Conservation (phyloP, 2,329 filamentous ascomycete genomes). For the Fusarium luffae region DNA sequence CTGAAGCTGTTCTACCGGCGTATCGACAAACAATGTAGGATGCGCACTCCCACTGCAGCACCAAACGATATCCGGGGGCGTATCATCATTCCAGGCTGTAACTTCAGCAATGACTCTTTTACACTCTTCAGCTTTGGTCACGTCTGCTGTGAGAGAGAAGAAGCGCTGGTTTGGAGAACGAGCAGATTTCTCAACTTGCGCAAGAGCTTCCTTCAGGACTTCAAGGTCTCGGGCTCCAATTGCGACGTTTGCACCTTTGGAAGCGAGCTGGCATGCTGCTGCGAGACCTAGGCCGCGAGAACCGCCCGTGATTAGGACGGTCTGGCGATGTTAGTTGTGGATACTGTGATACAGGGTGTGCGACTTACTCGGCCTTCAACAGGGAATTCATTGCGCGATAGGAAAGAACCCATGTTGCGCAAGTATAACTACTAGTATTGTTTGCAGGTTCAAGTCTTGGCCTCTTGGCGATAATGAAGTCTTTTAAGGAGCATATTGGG, state of each 20-base stretch:
- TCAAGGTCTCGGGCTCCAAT: slow-evolving; percentile 16
- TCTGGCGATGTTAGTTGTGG: slow-evolving; percentile 1
- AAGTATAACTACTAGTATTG: fast-evolving
- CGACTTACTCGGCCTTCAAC: slow-evolving; percentile 14
- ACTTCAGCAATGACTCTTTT: slow-evolving; percentile 19
- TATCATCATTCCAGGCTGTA: slow-evolving; percentile 19
- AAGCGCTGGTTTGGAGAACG: slow-evolving; percentile 18
- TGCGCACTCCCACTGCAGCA: slow-evolving; percentile 35
- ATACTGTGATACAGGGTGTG: fast-evolving
- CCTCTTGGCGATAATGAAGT: background rate
- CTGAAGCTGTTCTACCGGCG: slow-evolving; percentile 29
- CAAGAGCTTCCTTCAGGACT: slow-evolving; percentile 14
- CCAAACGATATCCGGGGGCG: slow-evolving; percentile 19
- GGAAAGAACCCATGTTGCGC: slow-evolving; percentile 5
- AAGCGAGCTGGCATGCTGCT: slow-evolving; percentile 28
- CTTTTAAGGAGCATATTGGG: background rate
- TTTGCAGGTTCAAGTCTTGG: background rate
- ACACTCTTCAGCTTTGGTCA: slow-evolving; percentile 21
- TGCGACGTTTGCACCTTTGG: slow-evolving; percentile 21
- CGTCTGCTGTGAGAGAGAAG: slow-evolving; percentile 16
- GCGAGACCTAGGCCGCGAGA: slow-evolving; percentile 28
- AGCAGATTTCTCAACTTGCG: slow-evolving; percentile 16
- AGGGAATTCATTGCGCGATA: slow-evolving; percentile 21
- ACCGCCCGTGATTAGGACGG: slow-evolving; percentile 28
- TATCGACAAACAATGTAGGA: slow-evolving; percentile 33